A percentile compares a stretch with the other conserved stretches of the same genome.
These are phyloP conservation scores for Massarina eburnea DNA, from an alignment of 2,329 filamentous ascomycete species.

Conservation along the genomic window DNA sequence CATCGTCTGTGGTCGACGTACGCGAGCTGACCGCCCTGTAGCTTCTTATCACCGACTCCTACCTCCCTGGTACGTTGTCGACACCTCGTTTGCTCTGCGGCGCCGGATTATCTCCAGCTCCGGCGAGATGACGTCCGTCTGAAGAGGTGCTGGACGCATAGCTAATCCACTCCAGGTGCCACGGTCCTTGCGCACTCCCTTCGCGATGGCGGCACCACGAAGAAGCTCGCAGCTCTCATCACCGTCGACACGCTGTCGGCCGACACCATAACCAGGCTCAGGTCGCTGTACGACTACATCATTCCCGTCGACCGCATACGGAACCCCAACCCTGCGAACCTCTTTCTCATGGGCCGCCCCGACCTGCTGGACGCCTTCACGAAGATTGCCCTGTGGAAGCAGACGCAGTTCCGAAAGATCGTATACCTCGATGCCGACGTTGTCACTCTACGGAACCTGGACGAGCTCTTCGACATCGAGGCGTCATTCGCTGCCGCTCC, in stretches of 20 bases:
- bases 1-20: slow-evolving; percentile 16
- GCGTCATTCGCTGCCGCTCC: slow-evolving; percentile 72
- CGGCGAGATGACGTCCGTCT: not conserved
- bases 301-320: slow-evolving; percentile 80
- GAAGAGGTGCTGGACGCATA: not conserved
- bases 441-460: slow-evolving; percentile 84
- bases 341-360: slow-evolving; percentile 86
- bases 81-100: not conserved
- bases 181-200: slow-evolving; percentile 93
- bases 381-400: slow-evolving; percentile 93
- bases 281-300: slow-evolving; percentile 84
- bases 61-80: slow-evolving; percentile 73
- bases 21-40: slow-evolving; percentile 47
- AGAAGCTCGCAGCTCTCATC: slow-evolving; percentile 82
- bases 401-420: slow-evolving; percentile 85
- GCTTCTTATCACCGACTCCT: slow-evolving; percentile 90
- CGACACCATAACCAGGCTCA: slow-evolving; percentile 76
- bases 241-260: slow-evolving; percentile 77
- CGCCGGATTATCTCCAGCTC: not conserved
- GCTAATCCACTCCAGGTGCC: slow-evolving; percentile 63
- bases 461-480: slow-evolving; percentile 80
- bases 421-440: slow-evolving; percentile 95
- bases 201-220: slow-evolving; percentile 82
- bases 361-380: slow-evolving; percentile 94
- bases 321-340: slow-evolving; percentile 76